Base-by-base conservation (phyloP, 139 green algal genomes). In the Chlamydomonas sp. region DNA sequence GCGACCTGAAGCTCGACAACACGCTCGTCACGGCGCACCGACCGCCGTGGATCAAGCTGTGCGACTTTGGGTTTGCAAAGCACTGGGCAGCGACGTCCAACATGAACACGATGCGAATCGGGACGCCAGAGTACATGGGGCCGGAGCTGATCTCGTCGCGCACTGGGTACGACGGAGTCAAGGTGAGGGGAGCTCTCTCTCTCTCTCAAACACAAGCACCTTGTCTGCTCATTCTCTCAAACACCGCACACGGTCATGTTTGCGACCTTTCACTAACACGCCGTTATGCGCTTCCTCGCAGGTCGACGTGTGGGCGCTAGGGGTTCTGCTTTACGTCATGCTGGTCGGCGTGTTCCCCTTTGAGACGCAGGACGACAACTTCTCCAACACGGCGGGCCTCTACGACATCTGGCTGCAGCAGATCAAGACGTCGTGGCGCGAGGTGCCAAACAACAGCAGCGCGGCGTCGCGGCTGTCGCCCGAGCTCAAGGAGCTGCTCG, bases 311-410 rank as follows among this genome's bases (percentile, higher is more conserved):
- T 88, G 82, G 82, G 82, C 82, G 0, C 69, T 61, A 10, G 82
- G 82, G 4, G 82, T 88, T 76, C 76, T 88, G 74, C 72, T 88
- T 57, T 88, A 83, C 65, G 82, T 88, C 13, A 85, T 88, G 84
- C 86, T 96, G 64, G 75, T 91, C 6, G 90, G 90, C 26, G 84
- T 84, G 50, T 96, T 95, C 75, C 87, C 87, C n/a, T 96, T 91
- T 76, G 90, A 96, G 77, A 80, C 77, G 10, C 73, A 83, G 76
- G 82, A 88, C 50, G 82, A 88, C 70, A 88, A 83, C 74, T 84
- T 78, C 69, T 81, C 83, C 73, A 87, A 84, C 75, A 84, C 81
- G 5, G 77, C 77, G 35, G 81, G 81, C 16, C 71, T 80, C 57
- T 78, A 80, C 37, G 72, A 79, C 68, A 80, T 84, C 38, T 79